These are phyloP conservation scores for Sideroxylon spinosum DNA, from an alignment of 179 eudicot genomes.

Conservation along the genomic window DNA sequence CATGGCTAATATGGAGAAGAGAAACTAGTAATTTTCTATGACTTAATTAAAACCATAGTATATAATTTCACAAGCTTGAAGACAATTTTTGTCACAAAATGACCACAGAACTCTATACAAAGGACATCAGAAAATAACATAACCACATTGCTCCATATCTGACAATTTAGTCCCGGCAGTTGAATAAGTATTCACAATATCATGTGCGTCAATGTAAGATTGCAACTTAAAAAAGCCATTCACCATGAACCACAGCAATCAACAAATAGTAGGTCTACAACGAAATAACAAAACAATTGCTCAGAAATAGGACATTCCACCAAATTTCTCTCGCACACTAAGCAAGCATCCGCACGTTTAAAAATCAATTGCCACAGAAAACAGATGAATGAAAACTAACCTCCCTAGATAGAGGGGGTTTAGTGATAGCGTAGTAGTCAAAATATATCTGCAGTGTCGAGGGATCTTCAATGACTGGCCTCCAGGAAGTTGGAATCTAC, in stretches of 20 bases:
- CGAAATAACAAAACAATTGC: neutral
- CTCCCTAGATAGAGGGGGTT: constrained; percentile 86
- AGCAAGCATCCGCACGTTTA: neutral
- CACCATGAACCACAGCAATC: neutral
- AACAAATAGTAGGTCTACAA: neutral
- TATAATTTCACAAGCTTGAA: neutral
- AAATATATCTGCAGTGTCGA: constrained; percentile 82
- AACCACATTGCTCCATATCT: neutral
- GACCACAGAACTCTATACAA: neutral
- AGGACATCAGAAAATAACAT: neutral
- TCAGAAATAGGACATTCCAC: neutral
- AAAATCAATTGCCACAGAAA: neutral
- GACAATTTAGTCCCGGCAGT: constrained; percentile 3
- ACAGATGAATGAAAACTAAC: constrained; percentile 34
- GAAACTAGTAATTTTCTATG: neutral
- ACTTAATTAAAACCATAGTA: neutral
- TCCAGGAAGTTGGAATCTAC: constrained; percentile 90
- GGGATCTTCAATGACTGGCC: constrained; percentile 70
- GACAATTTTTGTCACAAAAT: neutral
- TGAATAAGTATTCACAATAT: neutral
- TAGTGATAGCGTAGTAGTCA: constrained; percentile 82
- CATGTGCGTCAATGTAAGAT: neutral
- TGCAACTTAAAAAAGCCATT: constrained; percentile 6
- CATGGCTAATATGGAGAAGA: neutral
- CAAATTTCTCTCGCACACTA: neutral